Conservation (phyloP, 208 protist species). For the Crithidia sp. region DNA sequence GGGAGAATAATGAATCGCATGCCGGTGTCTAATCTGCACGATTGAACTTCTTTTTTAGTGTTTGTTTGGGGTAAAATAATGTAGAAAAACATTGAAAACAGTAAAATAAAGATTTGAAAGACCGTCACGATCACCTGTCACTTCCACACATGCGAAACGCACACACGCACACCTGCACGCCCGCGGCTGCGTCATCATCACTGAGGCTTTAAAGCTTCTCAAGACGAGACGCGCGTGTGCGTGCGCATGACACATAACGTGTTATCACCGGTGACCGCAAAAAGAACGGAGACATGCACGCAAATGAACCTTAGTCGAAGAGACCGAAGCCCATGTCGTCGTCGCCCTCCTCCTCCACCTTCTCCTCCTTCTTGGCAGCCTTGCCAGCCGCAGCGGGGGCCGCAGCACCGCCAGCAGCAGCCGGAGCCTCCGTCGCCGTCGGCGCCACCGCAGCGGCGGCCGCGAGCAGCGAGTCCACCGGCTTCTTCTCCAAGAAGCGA, state of each 20-base stretch:
- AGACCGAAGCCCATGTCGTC: slow-evolving; percentile 93
- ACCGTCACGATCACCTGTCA: not conserved
- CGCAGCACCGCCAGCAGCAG: slow-evolving; percentile 45
- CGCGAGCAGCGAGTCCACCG: slow-evolving; percentile 67
- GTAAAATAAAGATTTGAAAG: not conserved
- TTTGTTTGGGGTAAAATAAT: not conserved
- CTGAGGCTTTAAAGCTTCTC: not conserved
- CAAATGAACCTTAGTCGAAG: slow-evolving; percentile 80
- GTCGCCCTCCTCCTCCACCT: slow-evolving; percentile 84
- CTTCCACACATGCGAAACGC: not conserved
- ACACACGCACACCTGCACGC: not conserved
- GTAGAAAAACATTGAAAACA: not conserved
- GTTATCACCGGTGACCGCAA: not conserved
- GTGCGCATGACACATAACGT: too few species aligned
- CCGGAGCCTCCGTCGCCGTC: slow-evolving; percentile 40
- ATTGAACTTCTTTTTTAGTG: too few species aligned
- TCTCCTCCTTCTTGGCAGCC: slow-evolving; percentile 49
- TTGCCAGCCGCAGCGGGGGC: slow-evolving; percentile 57
- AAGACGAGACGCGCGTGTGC: not conserved
- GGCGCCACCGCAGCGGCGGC: slow-evolving; percentile 55
- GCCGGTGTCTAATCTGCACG: too few species aligned
- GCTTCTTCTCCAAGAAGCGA: slow-evolving; percentile 85
- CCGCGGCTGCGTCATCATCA: not conserved
- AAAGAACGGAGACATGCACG: slow-evolving; percentile 10
- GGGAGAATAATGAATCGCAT: too few species aligned